Percentiles rank a stretch among this genome's conserved stretches.
These are phyloP conservation scores for Paracamarosporium sp. DNA, from an alignment of 2,329 filamentous ascomycete species.

Conservation along the genomic window DNA sequence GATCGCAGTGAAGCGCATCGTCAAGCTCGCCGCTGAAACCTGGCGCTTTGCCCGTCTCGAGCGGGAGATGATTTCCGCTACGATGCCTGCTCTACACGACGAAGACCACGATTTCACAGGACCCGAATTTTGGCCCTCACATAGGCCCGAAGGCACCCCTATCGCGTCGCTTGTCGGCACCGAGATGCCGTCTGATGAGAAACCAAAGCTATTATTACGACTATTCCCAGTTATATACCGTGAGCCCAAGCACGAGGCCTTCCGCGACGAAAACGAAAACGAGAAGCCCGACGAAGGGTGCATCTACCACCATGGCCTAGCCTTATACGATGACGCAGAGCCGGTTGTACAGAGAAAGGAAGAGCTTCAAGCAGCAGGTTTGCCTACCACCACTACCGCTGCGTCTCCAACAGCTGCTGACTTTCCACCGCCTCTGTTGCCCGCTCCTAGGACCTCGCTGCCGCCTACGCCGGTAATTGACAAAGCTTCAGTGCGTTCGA, in stretches of 20 bases:
- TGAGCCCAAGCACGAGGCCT: conserved; percentile 57
- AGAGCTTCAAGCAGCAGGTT: conserved; percentile 47
- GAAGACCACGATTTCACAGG: conserved; percentile 41
- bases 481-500: conserved; percentile 9
- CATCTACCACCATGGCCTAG: conserved; percentile 58
- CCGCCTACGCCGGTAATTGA: conserved; percentile 28
- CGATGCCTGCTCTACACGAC: conserved; percentile 51
- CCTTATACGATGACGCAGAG: conserved; percentile 57
- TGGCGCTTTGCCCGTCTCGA: conserved; percentile 66
- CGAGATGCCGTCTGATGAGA: conserved; percentile 29
- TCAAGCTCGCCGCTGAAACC: conserved; percentile 65
- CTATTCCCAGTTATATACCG: conserved; percentile 61
- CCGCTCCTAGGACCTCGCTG: conserved; percentile 36
- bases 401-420: conserved; percentile 47
- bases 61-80: conserved; percentile 61
- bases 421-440: conserved; percentile 46
- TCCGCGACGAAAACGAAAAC: conserved; percentile 43
- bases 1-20: conserved; percentile 60
- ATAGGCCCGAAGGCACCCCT: conserved; percentile 40
- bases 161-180: conserved; percentile 36
- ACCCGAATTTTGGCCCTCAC: conserved; percentile 43
- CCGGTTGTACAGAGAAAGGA: conserved; percentile 39
- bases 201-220: conserved; percentile 55
- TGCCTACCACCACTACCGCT: conserved; percentile 42
- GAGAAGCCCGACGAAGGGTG: conserved; percentile 55